A percentile compares a stretch with the other conserved stretches of the same genome.
Conservation (phyloP, 129 eudicot genomes). For the Heracleum sosnowskyi region DNA sequence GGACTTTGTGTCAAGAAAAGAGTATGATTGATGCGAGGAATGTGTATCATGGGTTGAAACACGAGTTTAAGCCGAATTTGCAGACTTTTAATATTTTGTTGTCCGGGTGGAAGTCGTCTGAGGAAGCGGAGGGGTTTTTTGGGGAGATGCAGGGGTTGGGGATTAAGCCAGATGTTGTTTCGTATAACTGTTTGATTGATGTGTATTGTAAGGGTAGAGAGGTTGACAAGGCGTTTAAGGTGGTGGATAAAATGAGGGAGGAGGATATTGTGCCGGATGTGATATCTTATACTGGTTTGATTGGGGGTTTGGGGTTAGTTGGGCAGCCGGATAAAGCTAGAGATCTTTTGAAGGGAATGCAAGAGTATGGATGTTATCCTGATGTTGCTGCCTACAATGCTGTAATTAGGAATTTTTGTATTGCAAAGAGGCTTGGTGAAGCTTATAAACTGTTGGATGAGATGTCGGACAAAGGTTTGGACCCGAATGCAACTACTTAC, state of each 20-base stretch:
- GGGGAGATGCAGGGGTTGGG: slow-evolving; percentile 48
- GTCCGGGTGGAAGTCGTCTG: slow-evolving; percentile 54
- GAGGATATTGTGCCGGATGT: slow-evolving; percentile 44
- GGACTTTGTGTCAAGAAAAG: slow-evolving; percentile 57
- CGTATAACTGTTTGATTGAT: slow-evolving; percentile 51
- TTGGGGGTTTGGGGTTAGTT: slow-evolving; percentile 56
- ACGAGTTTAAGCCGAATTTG: slow-evolving; percentile 45
- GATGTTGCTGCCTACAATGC: slow-evolving; percentile 67
- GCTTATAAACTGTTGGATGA: slow-evolving; percentile 44
- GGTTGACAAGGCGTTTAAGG: slow-evolving; percentile 36
- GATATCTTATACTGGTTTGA: slow-evolving; percentile 48
- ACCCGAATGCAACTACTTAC: slow-evolving; percentile 50
- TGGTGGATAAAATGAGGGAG: slow-evolving; percentile 42
- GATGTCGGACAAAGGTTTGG: slow-evolving; percentile 42
- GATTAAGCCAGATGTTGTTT: slow-evolving; percentile 48
- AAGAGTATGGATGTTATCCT: slow-evolving; percentile 53
- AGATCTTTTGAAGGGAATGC: slow-evolving; percentile 51
- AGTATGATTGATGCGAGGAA: slow-evolving; percentile 57
- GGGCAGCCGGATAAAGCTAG: slow-evolving; percentile 67
- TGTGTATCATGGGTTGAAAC: slow-evolving; percentile 48
- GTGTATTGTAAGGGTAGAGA: slow-evolving; percentile 51
- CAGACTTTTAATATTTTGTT: slow-evolving; percentile 49
- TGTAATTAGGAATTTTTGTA: slow-evolving; percentile 50
- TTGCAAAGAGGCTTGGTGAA: slow-evolving; percentile 46
- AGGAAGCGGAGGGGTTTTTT: slow-evolving; percentile 48